phyloP scores from a whole-genome alignment of 2,329 filamentous ascomycete genomes.

The Fusarium paranaense region DNA sequence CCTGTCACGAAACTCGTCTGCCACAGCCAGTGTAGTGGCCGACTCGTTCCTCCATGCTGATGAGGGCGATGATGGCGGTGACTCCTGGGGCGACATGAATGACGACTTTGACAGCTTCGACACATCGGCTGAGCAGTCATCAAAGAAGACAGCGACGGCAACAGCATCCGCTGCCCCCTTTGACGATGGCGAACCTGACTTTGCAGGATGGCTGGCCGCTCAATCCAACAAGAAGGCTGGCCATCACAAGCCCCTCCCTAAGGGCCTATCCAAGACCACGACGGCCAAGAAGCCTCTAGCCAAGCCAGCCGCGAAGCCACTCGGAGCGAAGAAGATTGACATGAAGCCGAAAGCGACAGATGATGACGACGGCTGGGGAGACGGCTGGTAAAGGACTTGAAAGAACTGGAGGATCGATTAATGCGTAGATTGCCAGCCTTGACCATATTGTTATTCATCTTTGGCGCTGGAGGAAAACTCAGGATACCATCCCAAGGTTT shows the following conservation, averaged over 20 bases:
- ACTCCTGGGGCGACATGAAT: slow-evolving; percentile 81
- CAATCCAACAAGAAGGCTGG: slow-evolving; percentile 80
- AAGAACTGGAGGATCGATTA: background rate
- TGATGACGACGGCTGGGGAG: slow-evolving; percentile 73
- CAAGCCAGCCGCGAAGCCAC: slow-evolving; percentile 58
- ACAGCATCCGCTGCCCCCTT: slow-evolving; percentile 65
- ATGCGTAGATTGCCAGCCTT: slow-evolving; percentile 6
- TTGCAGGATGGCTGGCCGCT: slow-evolving; percentile 93
- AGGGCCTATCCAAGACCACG: slow-evolving; percentile 77
- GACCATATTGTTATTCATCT: slow-evolving; percentile 1
- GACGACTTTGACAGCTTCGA: slow-evolving; percentile 61
- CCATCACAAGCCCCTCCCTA: slow-evolving; percentile 76
- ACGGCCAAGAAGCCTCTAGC: slow-evolving; percentile 55
- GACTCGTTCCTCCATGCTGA: slow-evolving; percentile 67
- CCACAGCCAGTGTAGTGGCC: slow-evolving; percentile 56
- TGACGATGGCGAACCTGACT: slow-evolving; percentile 92
- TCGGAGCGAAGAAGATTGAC: slow-evolving; percentile 74
- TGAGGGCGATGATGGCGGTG: slow-evolving; percentile 71
- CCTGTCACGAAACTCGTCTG: slow-evolving; percentile 61
- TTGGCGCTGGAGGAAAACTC: slow-evolving; percentile 22
- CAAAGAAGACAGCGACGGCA: slow-evolving; percentile 32
- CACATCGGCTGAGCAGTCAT: slow-evolving; percentile 44
- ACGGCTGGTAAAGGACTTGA: slow-evolving; percentile 64
- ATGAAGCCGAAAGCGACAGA: slow-evolving; percentile 71
- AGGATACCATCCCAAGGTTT: slow-evolving; percentile 35